Evolutionary conservation across 257 asterid genomes (phyloP), one percentile per base, ranked within the genome.

Genomic region (Ballota nigra): DNA sequence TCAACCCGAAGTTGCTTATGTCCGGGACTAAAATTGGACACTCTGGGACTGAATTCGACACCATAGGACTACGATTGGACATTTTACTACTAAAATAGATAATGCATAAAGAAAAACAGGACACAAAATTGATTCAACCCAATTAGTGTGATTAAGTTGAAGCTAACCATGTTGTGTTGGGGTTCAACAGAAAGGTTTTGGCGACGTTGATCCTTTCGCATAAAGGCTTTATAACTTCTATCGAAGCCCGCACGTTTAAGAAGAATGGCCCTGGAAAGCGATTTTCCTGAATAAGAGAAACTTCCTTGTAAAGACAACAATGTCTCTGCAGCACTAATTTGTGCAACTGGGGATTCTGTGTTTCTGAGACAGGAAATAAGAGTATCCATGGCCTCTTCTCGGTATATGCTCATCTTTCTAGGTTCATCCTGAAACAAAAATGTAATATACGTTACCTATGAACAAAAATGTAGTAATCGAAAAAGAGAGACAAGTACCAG

Each of bases 361-460:
- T 88, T 89, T 78, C 83, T 82, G 29, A 92, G 96, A 81, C 91
- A 85, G 31, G 91, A 79, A 47, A 92, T 84, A 13, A 92, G 87
- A 13, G 79, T 67, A 81, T 88, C 96, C 8, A 87, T 82, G 11
- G 96, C 94, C 80, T 92, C 98, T 83, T 92, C 98, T 24, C 96
- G 60, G 73, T 87, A 92, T 70, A 92, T 89, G 73, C 98, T 92
- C 96, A 89, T 92, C 81, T 89, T 89, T 80, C 92, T 87, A 13
- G 98, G 98, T 78, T 89, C 98, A 57, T 68, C 92, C 94, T 92
- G 76, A 59, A 75, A 72, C 29, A 33, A 63, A n/a, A n/a, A n/a
- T n/a, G n/a, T n/a, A n/a, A n/a, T n/a, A n/a, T n/a, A n/a, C n/a
- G n/a, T n/a, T n/a, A n/a, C n/a, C n/a, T n/a, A n/a, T n/a, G n/a